Conservation (phyloP, 139 green algal species). For the Coelastrella sp. region DNA sequence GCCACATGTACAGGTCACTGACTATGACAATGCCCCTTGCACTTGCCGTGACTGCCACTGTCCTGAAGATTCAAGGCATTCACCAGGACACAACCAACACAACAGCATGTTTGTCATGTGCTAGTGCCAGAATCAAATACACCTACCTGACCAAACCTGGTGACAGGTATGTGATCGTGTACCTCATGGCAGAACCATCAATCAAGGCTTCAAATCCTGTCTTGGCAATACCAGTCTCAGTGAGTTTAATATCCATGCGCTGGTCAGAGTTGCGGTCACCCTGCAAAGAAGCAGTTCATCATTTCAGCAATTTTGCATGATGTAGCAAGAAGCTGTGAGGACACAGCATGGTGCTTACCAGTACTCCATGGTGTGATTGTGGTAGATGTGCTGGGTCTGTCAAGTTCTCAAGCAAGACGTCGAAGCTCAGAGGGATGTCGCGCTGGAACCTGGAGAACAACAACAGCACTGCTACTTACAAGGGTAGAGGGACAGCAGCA, state of each 20-base stretch:
- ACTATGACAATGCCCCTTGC: too few species aligned
- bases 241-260: constrained; percentile 16
- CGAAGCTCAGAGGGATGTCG: constrained; percentile 28
- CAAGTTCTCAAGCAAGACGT: constrained; percentile 38
- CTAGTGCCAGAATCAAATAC: too few species aligned
- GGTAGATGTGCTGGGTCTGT: constrained; percentile 37
- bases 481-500: too few species aligned
- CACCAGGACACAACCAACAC: too few species aligned
- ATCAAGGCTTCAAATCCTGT: background rate
- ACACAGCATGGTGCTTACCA: constrained; percentile 13
- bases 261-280: constrained; percentile 29
- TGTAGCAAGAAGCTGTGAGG: background rate
- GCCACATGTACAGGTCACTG: background rate
- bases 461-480: too few species aligned
- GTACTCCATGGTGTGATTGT: constrained; percentile 27
- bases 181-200: background rate
- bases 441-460: constrained; percentile 31
- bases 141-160: constrained; percentile 1
- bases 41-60: too few species aligned
- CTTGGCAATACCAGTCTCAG: background rate
- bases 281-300: too few species aligned
- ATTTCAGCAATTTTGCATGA: background rate
- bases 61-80: too few species aligned
- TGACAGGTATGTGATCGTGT: background rate
- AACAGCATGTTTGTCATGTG: too few species aligned